Evolutionary conservation across 1,284 basidiomycete genomes (phyloP).

Genomic region (Ustilago shanxiensis): DNA sequence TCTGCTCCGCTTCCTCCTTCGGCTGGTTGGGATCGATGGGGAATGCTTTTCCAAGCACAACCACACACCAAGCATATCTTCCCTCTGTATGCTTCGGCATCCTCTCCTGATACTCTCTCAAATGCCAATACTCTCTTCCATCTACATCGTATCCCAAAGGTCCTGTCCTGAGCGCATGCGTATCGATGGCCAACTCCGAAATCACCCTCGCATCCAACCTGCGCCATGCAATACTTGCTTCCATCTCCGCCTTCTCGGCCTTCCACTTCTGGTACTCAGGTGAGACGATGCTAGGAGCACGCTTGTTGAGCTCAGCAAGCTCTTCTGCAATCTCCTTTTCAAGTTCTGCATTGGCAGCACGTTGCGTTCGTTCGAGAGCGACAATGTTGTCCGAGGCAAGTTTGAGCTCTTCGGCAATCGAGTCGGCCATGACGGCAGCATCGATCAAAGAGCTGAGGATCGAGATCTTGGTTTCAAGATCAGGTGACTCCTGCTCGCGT

Average conservation of each 20-base stretch:
- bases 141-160: conserved; percentile 52
- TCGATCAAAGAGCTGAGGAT: conserved; percentile 44
- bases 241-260: conserved; percentile 33
- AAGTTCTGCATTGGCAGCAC: conserved; percentile 24
- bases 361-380: conserved; percentile 25
- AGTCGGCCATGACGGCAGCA: conserved; percentile 44
- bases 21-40: conserved; percentile 19
- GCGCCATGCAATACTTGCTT: conserved; percentile 39
- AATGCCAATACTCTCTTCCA: conserved; percentile 59
- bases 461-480: conserved; percentile 49
- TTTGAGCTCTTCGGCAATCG: conserved; percentile 46
- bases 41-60: conserved; percentile 43
- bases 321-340: conserved; percentile 49
- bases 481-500: conserved; percentile 23
- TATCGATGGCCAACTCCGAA: conserved; percentile 31
- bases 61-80: conserved; percentile 54
- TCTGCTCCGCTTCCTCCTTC: conserved; percentile 6
- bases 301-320: conserved; percentile 50
- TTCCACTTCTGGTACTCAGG: conserved; percentile 48
- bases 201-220: conserved; percentile 31
- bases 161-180: conserved; percentile 51
- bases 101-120: conserved; percentile 55
- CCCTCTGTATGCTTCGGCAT: conserved; percentile 55
- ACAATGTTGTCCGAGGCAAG: conserved; percentile 31
- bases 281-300: conserved; percentile 47